phyloP scores from a whole-genome alignment of 306 rosid genomes.

The Acacia crassicarpa region DNA sequence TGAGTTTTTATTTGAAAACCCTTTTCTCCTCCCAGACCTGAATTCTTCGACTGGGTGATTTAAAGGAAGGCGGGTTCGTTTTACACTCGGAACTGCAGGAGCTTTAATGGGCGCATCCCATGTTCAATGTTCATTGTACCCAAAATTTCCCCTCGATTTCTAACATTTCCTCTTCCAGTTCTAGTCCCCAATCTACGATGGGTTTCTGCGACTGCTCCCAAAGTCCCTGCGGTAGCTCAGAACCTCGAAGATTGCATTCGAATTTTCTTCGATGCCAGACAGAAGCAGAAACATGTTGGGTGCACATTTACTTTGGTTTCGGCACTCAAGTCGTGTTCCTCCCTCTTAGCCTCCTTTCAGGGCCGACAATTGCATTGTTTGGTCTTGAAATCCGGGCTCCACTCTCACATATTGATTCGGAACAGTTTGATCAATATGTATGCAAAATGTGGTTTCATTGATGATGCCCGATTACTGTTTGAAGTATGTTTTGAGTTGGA shows the following conservation, averaged over 20 bases:
- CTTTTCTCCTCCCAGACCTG: too few relatives aligned
- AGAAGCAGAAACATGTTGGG: constrained; percentile 29
- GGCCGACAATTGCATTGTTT: constrained; percentile 78
- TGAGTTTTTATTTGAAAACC: too few relatives aligned
- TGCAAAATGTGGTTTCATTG: constrained; percentile 57
- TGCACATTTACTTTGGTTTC: constrained; percentile 68
- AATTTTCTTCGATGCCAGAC: constrained; percentile 47
- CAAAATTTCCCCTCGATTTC: constrained; percentile 31
- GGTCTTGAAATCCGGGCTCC: constrained; percentile 60
- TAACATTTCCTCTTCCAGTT: constrained; percentile 13
- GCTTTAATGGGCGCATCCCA: constrained; percentile 39
- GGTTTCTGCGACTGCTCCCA: constrained; percentile 44
- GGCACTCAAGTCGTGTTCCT: constrained; percentile 68
- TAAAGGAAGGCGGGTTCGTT: too few relatives aligned
- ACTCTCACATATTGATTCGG: constrained; percentile 52
- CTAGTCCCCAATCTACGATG: constrained; percentile 41
- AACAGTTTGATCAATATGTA: constrained; percentile 84
- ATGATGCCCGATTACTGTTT: constrained; percentile 54
- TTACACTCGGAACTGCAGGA: neutral
- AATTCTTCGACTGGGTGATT: too few relatives aligned
- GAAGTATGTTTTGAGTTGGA: constrained; percentile 47
- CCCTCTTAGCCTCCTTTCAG: constrained; percentile 40
- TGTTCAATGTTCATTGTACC: constrained; percentile 50
- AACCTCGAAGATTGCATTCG: constrained; percentile 46
- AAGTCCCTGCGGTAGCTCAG: constrained; percentile 31